Percentiles rank a stretch among this genome's conserved stretches.
Conservation (phyloP, 495 filamentous ascomycete species). For the Aspergillus leporis region DNA sequence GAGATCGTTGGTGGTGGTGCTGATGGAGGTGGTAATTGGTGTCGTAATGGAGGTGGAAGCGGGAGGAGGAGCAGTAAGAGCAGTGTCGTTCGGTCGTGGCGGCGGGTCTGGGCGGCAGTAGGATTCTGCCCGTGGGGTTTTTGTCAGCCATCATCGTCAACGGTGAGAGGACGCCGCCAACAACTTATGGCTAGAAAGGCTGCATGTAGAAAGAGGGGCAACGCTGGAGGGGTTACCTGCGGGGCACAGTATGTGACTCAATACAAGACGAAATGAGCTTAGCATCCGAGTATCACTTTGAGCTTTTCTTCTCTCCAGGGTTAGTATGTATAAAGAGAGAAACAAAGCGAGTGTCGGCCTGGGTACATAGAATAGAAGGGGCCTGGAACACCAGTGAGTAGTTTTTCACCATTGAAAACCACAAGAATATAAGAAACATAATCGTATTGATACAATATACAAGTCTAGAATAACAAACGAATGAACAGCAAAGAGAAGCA, state of each 20-base stretch:
- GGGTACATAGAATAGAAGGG: not conserved
- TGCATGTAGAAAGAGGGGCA: not conserved
- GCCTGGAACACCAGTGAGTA: no score
- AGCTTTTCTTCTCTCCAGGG: not conserved
- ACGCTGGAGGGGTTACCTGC: not conserved
- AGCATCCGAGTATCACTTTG: not conserved
- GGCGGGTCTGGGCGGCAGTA: conserved; percentile 19
- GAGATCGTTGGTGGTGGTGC: conserved; percentile 8
- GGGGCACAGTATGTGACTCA: not conserved
- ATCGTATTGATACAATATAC: no score
- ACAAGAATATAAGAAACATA: no score
- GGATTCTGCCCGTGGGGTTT: conserved; percentile 30
- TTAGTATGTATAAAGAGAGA: not conserved
- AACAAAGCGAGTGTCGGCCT: no score
- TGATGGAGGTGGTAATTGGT: conserved; percentile 4
- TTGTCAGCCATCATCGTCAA: conserved; percentile 15
- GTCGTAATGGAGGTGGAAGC: conserved; percentile 10
- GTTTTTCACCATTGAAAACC: no score
- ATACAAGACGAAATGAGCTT: not conserved
- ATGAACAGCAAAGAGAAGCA: no score
- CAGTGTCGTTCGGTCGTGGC: conserved; percentile 13
- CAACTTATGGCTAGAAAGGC: not conserved
- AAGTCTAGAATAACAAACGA: no score
- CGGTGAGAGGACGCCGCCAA: not conserved
- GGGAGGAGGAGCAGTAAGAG: conserved; percentile 2